Evolutionary conservation across 2,329 filamentous ascomycete species (phyloP).

Genomic region (Pseudogymnoascus sp.): DNA sequence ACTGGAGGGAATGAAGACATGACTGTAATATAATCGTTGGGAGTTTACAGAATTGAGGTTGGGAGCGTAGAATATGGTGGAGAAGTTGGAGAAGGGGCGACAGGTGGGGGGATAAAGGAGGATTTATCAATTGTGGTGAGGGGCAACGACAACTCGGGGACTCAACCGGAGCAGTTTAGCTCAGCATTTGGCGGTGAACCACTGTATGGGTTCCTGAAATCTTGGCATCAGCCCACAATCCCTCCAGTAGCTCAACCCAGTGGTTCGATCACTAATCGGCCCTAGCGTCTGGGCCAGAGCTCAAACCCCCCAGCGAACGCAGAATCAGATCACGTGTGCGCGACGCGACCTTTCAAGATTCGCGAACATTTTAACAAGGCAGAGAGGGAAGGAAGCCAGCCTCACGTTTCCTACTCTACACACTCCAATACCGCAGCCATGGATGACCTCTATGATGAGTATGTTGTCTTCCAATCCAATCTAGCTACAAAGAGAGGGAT

Average conservation of each 20-base stretch:
- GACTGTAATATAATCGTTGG: conserved; percentile 25
- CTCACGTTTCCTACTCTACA: background rate
- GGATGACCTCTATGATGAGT: conserved; percentile 98
- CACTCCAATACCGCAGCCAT: conserved; percentile 39
- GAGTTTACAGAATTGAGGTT: conserved; percentile 7
- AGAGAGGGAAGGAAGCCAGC: conserved; percentile 7
- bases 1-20: conserved; percentile 81
- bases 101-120: conserved; percentile 5
- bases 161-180: background rate
- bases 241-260: background rate
- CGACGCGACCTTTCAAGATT: conserved; percentile 7
- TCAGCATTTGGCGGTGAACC: conserved; percentile 6
- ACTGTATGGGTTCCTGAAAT: background rate
- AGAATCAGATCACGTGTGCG: background rate
- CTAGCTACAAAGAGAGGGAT: background rate
- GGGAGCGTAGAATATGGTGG: background rate
- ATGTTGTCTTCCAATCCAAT: conserved; percentile 23
- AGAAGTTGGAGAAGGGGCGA: conserved; percentile 6
- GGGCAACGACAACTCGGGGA: background rate
- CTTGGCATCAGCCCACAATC: background rate
- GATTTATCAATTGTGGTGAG: conserved; percentile 11
- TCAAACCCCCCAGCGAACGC: background rate
- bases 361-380: conserved; percentile 5
- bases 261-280: background rate
- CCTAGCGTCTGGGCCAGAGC: background rate